Evolutionary conservation across 129 eudicot species (phyloP).

Genomic region (Flaveria sonorensis): DNA sequence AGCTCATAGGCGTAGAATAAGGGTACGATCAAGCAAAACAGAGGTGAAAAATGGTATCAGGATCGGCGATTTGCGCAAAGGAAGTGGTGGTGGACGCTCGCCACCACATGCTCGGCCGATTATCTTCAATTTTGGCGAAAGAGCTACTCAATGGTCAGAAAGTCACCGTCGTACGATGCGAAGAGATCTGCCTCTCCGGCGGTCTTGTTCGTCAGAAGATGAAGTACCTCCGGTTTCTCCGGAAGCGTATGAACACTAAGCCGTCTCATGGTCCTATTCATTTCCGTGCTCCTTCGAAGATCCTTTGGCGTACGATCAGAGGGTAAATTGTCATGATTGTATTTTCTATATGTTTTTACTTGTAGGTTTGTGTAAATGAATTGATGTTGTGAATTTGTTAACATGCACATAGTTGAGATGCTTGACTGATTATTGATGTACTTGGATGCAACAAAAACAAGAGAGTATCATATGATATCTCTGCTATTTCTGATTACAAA

Average conservation of each 20-base stretch:
- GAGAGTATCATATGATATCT: no score
- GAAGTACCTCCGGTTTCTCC: constrained; percentile 68
- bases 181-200: constrained; percentile 76
- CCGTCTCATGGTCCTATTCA: constrained; percentile 83
- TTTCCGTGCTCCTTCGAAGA: constrained; percentile 76
- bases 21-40: background rate
- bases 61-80: constrained; percentile 63
- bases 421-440: no score
- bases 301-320: constrained; percentile 69
- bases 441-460: no score
- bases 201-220: constrained; percentile 81
- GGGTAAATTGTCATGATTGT: background rate
- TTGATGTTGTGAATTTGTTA: no score
- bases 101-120: constrained; percentile 76
- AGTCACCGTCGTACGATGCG: constrained; percentile 69
- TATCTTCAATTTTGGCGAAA: constrained; percentile 68
- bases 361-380: background rate
- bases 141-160: constrained; percentile 68
- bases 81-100: constrained; percentile 74
- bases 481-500: background rate
- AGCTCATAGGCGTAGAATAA: background rate
- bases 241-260: constrained; percentile 80
- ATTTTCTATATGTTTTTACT: background rate
- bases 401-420: no score
- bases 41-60: constrained; percentile 54